A percentile compares a stretch with the other conserved stretches of the same genome.
phyloP scores from a whole-genome alignment of 495 filamentous ascomycete genomes.

The Oidiodendron maius region DNA sequence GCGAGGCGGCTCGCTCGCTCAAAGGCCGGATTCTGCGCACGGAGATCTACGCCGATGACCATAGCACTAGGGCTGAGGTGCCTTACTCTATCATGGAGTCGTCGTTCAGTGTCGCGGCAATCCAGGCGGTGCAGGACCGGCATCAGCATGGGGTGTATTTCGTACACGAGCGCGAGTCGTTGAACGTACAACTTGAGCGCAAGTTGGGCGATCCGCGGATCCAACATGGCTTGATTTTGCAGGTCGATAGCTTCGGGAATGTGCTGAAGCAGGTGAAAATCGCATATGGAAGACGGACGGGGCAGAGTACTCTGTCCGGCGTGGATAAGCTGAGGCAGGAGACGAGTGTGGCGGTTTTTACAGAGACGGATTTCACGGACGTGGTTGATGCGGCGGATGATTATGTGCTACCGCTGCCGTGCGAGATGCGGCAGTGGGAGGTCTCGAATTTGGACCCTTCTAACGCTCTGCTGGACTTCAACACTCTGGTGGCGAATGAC shows the following conservation, averaged over 20 bases:
- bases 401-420: too few relatives aligned
- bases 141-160: conserved; percentile 9
- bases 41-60: conserved; percentile 23
- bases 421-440: too few relatives aligned
- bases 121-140: conserved; percentile 4
- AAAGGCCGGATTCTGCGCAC: conserved; percentile 17
- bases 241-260: neutral
- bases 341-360: neutral
- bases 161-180: neutral
- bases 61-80: neutral
- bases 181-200: conserved; percentile 11
- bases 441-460: too few relatives aligned
- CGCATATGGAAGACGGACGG: neutral
- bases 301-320: neutral
- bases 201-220: neutral
- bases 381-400: too few relatives aligned
- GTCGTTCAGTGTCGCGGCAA: neutral
- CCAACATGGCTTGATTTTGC: neutral
- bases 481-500: too few relatives aligned
- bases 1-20: conserved; percentile 19
- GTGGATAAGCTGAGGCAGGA: neutral
- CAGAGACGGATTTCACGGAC: conserved; percentile 2
- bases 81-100: conserved; percentile 13
- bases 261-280: neutral
- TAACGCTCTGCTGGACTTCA: too few relatives aligned